These are phyloP conservation scores for Metschnikowia rubicola DNA, from an alignment of 805 yeast species.

Conservation along the genomic window DNA sequence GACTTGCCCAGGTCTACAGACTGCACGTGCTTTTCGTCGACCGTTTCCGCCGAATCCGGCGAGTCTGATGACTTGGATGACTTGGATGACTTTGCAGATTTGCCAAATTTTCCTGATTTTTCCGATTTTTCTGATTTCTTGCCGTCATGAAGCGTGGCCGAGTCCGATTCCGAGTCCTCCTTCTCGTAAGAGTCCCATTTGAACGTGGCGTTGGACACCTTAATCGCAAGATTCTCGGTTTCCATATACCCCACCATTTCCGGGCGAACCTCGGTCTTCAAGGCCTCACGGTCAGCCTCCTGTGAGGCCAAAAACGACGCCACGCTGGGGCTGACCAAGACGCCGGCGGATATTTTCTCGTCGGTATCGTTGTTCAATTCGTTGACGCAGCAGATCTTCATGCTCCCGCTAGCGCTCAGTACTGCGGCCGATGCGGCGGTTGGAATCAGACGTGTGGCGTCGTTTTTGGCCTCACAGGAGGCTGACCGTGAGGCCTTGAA, in stretches of 20 bases:
- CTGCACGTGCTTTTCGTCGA: conserved; percentile 6
- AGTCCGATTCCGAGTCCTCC: conserved; percentile 14
- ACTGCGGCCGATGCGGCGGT: conserved; percentile 65
- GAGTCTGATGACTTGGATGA: too few relatives aligned
- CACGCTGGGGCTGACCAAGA: conserved; percentile 24
- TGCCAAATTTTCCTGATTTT: too few relatives aligned
- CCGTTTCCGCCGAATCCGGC: too few relatives aligned
- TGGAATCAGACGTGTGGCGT: conserved; percentile 57
- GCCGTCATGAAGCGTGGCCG: conserved; percentile 24
- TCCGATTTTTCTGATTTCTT: conserved; percentile 7
- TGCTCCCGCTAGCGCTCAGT: conserved; percentile 69
- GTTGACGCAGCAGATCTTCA: conserved; percentile 57
- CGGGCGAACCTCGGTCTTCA: conserved; percentile 23
- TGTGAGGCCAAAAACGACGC: conserved; percentile 44
- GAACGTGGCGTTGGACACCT: conserved; percentile 52
- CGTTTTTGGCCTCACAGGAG: conserved; percentile 46
- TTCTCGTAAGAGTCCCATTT: conserved; percentile 53
- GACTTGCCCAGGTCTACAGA: conserved; percentile 1
- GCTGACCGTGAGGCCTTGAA: conserved; percentile 31
- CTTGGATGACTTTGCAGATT: too few relatives aligned
- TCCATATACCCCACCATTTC: conserved; percentile 25
- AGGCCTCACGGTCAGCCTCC: conserved; percentile 38
- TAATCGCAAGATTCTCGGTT: conserved; percentile 40
- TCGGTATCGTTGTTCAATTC: conserved; percentile 66
- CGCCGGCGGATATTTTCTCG: conserved; percentile 65